Conservation (phyloP, 352 stramenopile genomes). For the Phytopythium mirpurense region DNA sequence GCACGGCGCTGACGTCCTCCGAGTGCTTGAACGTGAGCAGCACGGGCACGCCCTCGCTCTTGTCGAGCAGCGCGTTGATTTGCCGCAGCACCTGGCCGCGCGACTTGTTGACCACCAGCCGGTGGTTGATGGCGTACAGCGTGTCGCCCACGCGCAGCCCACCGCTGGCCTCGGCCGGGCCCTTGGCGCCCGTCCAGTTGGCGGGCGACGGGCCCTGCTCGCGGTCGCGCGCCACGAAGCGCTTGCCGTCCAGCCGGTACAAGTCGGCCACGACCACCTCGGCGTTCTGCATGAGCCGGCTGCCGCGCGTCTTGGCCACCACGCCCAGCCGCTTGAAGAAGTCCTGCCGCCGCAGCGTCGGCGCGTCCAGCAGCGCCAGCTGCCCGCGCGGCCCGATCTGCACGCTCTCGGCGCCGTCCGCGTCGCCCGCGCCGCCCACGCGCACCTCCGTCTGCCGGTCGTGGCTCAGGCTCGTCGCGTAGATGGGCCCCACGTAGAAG, state of each 20-base stretch:
- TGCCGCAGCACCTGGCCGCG: conserved; percentile 79
- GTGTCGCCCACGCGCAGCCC: conserved; percentile 74
- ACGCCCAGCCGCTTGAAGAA: conserved; percentile 77
- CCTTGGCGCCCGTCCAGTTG: conserved; percentile 70
- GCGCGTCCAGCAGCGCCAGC: conserved; percentile 62
- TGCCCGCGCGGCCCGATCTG: conserved; percentile 65
- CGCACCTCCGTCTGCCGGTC: conserved; percentile 82
- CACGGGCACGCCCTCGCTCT: conserved; percentile 58
- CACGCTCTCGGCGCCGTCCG: conserved; percentile 35
- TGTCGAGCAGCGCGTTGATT: conserved; percentile 72
- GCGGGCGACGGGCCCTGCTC: conserved; percentile 51
- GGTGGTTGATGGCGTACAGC: conserved; percentile 84
- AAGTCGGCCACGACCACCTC: conserved; percentile 78
- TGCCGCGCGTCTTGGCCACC: conserved; percentile 79
- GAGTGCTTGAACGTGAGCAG: conserved; percentile 83
- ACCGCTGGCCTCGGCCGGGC: conserved; percentile 64
- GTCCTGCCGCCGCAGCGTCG: conserved; percentile 54
- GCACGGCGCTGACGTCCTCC: conserved; percentile 66
- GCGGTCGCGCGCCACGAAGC: conserved; percentile 67
- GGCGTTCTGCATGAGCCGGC: conserved; percentile 81
- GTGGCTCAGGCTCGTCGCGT: conserved; percentile 81
- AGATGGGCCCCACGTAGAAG: conserved; percentile 80
- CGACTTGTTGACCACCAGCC: conserved; percentile 85
- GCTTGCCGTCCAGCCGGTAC: conserved; percentile 74
- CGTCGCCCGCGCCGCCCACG: conserved; percentile 39